Evolutionary conservation across 2,329 filamentous ascomycete genomes (phyloP).

Genomic region (Penicillium sumatraense): DNA sequence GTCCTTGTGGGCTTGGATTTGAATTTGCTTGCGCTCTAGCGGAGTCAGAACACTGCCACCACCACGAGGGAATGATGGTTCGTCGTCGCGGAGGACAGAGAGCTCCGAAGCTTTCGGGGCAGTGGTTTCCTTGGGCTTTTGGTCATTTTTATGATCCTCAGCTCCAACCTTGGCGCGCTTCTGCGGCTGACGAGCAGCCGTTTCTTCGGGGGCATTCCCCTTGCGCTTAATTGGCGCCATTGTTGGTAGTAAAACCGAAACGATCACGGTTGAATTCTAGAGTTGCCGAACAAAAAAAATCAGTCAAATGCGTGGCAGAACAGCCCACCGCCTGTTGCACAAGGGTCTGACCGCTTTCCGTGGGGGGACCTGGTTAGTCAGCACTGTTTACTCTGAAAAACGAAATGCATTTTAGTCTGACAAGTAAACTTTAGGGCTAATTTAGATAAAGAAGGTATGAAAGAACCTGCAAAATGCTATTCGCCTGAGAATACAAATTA

Average conservation of each 20-base stretch:
- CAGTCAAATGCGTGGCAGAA: constrained; percentile 30
- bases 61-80: constrained; percentile 88
- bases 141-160: constrained; percentile 39
- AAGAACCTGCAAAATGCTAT: too few relatives aligned
- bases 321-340: constrained; percentile 13
- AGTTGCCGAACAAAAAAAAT: constrained; percentile 31
- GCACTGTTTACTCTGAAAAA: neutral
- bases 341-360: constrained; percentile 13
- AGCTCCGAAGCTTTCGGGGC: constrained; percentile 40
- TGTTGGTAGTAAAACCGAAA: constrained; percentile 29
- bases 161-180: constrained; percentile 47
- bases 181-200: constrained; percentile 39
- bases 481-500: too few relatives aligned
- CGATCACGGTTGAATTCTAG: constrained; percentile 22
- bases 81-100: constrained; percentile 70
- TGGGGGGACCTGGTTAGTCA: neutral
- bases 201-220: constrained; percentile 44
- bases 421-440: too few relatives aligned
- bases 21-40: constrained; percentile 94
- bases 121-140: constrained; percentile 34
- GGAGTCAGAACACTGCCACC: constrained; percentile 90
- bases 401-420: neutral
- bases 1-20: constrained; percentile 89
- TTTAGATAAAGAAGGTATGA: too few relatives aligned
- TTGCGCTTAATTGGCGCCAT: constrained; percentile 55